A percentile compares a stretch with the other conserved stretches of the same genome.
Evolutionary conservation across 805 yeast species (phyloP).

Genomic region (Kuraishia borneana): DNA sequence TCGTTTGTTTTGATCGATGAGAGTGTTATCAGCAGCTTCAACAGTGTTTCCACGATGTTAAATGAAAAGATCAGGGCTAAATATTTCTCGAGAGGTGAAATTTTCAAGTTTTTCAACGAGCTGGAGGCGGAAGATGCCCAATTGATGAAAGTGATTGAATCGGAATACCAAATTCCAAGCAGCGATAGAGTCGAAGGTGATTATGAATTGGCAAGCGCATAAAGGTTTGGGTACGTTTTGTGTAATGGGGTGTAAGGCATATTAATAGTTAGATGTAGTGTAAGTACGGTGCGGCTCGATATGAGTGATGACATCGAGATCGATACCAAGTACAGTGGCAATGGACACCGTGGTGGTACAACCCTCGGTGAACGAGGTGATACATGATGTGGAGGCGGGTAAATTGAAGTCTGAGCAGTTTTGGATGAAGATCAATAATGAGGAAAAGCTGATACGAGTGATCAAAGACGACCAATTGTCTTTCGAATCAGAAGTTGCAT

Average conservation of each 20-base stretch:
- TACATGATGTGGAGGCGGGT: not conserved
- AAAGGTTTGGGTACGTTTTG: too few relatives aligned
- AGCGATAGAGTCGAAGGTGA: slow-evolving; percentile 1
- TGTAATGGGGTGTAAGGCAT: too few relatives aligned
- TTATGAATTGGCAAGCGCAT: too few relatives aligned
- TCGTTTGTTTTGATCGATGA: slow-evolving; percentile 36
- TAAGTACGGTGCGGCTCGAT: too few relatives aligned
- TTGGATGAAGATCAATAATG: not conserved
- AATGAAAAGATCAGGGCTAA: slow-evolving; percentile 19
- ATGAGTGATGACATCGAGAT: too few relatives aligned
- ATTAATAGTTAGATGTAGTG: too few relatives aligned
- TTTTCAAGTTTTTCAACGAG: slow-evolving; percentile 27
- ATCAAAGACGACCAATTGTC: not conserved
- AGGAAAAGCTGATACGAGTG: not conserved
- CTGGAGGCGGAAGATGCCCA: slow-evolving; percentile 28
- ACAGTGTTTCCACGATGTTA: slow-evolving; percentile 15
- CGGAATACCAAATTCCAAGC: slow-evolving; percentile 15
- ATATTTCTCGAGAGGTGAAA: slow-evolving; percentile 33
- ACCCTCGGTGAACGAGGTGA: not conserved
- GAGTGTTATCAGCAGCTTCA: slow-evolving; percentile 28
- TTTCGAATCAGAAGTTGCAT: too few relatives aligned
- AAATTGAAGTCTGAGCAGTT: not conserved
- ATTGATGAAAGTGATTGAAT: slow-evolving; percentile 22
- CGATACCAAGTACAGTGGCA: too few relatives aligned
- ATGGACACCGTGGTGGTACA: not conserved